These are phyloP conservation scores for Ceratocystis alfenasii DNA, from an alignment of 2,329 filamentous ascomycete species.

Conservation along the genomic window DNA sequence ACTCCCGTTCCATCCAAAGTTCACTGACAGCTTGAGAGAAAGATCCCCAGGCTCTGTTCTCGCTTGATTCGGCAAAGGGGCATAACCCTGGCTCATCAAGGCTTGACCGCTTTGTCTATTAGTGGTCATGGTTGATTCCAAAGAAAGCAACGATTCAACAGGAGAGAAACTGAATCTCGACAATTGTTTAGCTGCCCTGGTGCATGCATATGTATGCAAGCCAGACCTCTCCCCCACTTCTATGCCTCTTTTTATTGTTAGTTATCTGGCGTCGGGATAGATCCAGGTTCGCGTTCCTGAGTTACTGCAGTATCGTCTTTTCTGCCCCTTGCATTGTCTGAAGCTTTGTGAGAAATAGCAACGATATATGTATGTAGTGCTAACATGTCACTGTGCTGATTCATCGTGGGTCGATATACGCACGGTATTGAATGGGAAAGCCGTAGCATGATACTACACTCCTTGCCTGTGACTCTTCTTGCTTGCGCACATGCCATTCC, in stretches of 20 bases:
- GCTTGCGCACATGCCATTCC: conserved; percentile 8
- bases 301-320: conserved; percentile 8
- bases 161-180: background rate
- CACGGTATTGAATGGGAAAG: background rate
- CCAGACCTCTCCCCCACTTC: background rate
- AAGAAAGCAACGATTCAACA: background rate
- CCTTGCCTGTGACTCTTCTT: background rate
- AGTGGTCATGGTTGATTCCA: background rate
- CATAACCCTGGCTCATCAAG: conserved; percentile 3
- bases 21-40: background rate
- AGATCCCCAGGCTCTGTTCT: conserved; percentile 3
- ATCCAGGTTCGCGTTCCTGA: conserved; percentile 7
- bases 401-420: background rate
- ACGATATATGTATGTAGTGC: background rate
- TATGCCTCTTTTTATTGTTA: background rate
- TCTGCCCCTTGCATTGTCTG: conserved; percentile 10
- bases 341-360: conserved; percentile 4
- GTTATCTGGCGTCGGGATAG: background rate
- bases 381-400: background rate
- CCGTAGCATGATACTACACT: background rate
- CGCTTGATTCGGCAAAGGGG: conserved; percentile 11
- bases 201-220: conserved; percentile 11
- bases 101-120: conserved; percentile 11
- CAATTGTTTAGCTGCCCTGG: background rate
- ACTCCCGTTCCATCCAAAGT: conserved; percentile 1